Base-by-base conservation (phyloP, 257 asterid genomes). In the Sherardia arvensis region DNA sequence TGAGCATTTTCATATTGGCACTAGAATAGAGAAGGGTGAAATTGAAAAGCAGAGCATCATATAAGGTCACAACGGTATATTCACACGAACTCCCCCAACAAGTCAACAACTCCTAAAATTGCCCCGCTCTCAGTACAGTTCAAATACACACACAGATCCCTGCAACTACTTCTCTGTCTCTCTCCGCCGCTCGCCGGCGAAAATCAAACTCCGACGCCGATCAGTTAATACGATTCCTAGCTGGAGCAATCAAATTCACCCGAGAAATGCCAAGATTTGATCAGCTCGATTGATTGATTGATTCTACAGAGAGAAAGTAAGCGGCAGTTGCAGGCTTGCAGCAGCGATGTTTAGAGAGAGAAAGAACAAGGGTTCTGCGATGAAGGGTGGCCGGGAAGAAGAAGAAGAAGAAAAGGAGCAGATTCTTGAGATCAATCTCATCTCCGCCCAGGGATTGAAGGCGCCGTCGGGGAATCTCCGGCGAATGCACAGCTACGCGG, bases 401-500 rank as follows among this genome's bases (percentile, higher is more conserved):
- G n/a, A 38, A 1, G 47, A 38, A 38, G 15, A 3, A 10, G 47
- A 43, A 43, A 20, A 43, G 17, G 69, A 69, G 48, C 78, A 81
- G 77, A 78, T 92, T 74, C 85, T 92, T 29, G 99, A 92, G 85
- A 81, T 92, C 69, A 85, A 81, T 78, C 61, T 92, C 72, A 87
- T 92, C 79, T 92, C 99, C n/a, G 97, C 96, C 62, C 99, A 92
- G 77, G 87, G 90, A 30, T 56, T 88, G 14, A 88, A 83, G 82
- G 25, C 82, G 68, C 92, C 88, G 36, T 49, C 86, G 4, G 71
- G 85, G 59, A 84, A 77, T 74, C 27, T 78, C 33, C 95, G 86
- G 73, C 84, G 84, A 23, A 27, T 83, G 78, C 83, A 85, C 11
- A 79, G 94, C 53, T 92, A 89, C 85, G 99, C 96, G 53, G 45